Base-by-base conservation (phyloP, 1,139 yeast genomes). In the Candida glucosophila region DNA sequence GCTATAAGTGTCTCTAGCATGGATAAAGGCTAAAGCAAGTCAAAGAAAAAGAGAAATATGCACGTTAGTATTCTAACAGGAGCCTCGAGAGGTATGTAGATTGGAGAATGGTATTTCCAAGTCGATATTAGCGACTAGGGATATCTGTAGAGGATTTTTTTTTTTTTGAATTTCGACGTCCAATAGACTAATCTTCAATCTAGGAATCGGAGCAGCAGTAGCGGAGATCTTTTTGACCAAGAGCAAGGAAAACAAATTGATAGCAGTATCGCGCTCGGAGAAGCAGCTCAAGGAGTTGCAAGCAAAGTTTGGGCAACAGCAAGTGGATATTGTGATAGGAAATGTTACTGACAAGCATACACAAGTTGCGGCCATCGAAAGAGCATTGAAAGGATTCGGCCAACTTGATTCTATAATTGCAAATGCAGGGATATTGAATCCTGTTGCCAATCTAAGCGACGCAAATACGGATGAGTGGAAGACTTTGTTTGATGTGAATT, bases 351-450 rank as follows among this genome's bases (percentile, higher is more conserved):
- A 73, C 12, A 24, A 37, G 3, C 32, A 44, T 5, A 57, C 64
- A 1, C 43, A 62, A 5, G 34, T 41, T 14, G 33, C 44, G 13
- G 68, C 80, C 1, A 62, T 80, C 10, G 49, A 55, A 1, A 29
- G 52, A 13, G 77, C 88, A 1, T 39, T 69, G 7, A 35, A 44
- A 4, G 59, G 59, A 31, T 77, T 68, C 43, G 90, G 86, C 3
- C 56, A 60, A 17, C 55, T 90, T 23, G 75, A 81, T 41, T 73
- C 90, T 0, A 49, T 85, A 5, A 67, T 90, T 23, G 77, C 86
- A 31, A 88, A 90, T 53, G 97, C 97, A 3, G 97, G 96, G 3
- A 73, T 78, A 0, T 55, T 90, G 33, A 88, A 76, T 14, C 95
- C 96, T 0, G 94, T 88, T 4, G 68, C 68, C 5, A 53, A 63